phyloP scores from a whole-genome alignment of 2,329 filamentous ascomycete species.

The Stachybotrys echinatus region DNA sequence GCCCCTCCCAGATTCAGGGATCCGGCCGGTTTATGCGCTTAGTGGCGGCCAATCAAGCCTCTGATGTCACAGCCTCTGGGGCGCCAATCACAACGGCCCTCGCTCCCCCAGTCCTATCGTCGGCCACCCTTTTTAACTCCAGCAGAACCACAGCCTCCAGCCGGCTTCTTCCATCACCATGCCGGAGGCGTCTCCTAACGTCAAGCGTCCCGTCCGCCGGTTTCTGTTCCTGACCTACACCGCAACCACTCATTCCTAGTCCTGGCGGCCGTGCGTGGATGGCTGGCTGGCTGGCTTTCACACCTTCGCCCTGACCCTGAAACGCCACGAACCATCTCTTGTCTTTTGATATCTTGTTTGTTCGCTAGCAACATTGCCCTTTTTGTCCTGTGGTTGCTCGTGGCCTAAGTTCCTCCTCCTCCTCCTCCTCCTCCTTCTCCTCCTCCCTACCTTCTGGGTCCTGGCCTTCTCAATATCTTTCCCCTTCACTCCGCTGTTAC shows the following conservation, averaged over 20 bases:
- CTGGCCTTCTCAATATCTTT: too few species aligned
- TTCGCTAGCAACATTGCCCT: too few species aligned
- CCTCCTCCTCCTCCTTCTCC: too few species aligned
- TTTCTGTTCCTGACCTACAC: background rate
- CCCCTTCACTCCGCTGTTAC: too few species aligned
- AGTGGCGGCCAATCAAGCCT: conserved; percentile 23
- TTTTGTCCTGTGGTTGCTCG: too few species aligned
- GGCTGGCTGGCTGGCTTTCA: too few species aligned
- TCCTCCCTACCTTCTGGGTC: too few species aligned
- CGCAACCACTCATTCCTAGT: background rate
- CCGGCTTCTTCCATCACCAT: background rate
- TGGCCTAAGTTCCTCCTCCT: too few species aligned
- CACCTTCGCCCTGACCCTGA: too few species aligned
- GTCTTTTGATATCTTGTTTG: too few species aligned
- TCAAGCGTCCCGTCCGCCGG: background rate
- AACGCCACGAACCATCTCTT: too few species aligned
- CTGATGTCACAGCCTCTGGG: conserved; percentile 25
- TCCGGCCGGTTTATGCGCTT: background rate
- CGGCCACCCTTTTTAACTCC: background rate
- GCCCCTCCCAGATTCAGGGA: background rate
- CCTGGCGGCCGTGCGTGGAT: background rate
- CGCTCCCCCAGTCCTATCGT: conserved; percentile 9
- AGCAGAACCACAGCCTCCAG: background rate
- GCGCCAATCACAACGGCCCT: background rate
- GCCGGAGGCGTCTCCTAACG: background rate